Conservation (phyloP, 192 early-diverging fungal genomes). For the Ambispora gerdemannii region DNA sequence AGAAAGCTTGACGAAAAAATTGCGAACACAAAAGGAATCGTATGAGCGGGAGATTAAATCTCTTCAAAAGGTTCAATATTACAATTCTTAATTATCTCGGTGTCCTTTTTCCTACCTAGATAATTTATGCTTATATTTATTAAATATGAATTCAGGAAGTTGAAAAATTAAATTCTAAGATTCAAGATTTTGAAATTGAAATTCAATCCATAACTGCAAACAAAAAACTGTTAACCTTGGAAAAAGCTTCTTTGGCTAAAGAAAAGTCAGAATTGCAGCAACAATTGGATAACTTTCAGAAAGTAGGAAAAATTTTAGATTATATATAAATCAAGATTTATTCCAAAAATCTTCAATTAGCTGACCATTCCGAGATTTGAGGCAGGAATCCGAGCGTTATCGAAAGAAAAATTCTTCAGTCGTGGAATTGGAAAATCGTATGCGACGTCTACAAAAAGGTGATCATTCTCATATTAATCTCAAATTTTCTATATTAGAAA, state of each 20-base stretch:
- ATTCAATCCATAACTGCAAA: background rate
- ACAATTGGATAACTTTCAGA: constrained; percentile 27
- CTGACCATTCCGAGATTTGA: background rate
- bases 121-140: background rate
- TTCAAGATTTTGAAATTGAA: constrained; percentile 14
- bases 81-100: background rate
- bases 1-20: constrained; percentile 4
- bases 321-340: constrained; percentile 1
- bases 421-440: constrained; percentile 15
- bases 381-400: constrained; percentile 14
- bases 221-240: constrained; percentile 14
- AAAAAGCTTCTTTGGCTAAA: constrained; percentile 17
- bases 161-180: constrained; percentile 18
- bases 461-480: background rate
- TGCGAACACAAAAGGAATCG: background rate
- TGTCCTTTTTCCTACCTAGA: background rate
- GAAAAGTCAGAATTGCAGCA: constrained; percentile 17
- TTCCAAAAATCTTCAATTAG: background rate
- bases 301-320: constrained; percentile 2
- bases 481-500: background rate
- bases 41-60: constrained; percentile 20
- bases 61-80: background rate
- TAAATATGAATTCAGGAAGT: constrained; percentile 19
- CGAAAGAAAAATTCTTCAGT: constrained; percentile 13
- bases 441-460: constrained; percentile 25